phyloP scores from a whole-genome alignment of 176 grass and related monocot genomes.

The Microstegium vimineum region DNA sequence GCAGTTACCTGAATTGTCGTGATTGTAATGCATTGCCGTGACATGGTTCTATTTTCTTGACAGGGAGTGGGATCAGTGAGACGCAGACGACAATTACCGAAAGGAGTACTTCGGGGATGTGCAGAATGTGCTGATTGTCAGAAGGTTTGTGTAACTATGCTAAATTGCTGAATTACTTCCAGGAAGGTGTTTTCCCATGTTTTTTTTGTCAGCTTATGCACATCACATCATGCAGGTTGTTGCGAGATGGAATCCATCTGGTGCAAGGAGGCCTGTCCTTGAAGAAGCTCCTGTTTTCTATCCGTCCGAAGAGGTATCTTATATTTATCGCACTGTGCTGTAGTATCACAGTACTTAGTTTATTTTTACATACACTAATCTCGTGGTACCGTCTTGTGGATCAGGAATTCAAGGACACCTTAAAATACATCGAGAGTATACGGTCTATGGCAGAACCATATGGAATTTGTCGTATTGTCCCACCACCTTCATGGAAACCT shows the following conservation, averaged over 20 bases:
- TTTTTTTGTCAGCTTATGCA: constrained; percentile 15
- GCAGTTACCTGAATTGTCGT: background rate
- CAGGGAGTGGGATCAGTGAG: constrained; percentile 43
- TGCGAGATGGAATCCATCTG: constrained; percentile 75
- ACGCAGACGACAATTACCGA: constrained; percentile 51
- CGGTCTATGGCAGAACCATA: constrained; percentile 58
- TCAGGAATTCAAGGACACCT: constrained; percentile 83
- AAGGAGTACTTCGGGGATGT: constrained; percentile 91
- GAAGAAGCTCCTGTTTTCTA: constrained; percentile 80
- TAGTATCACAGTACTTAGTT: background rate
- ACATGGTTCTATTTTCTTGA: constrained; percentile 6
- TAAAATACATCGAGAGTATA: constrained; percentile 87
- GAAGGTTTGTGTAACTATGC: constrained; percentile 41
- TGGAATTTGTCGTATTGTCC: constrained; percentile 95
- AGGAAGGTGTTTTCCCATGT: background rate
- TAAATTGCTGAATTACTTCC: background rate
- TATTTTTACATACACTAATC: background rate
- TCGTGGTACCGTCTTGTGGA: constrained; percentile 16
- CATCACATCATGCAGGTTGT: constrained; percentile 47
- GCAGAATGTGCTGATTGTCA: constrained; percentile 62
- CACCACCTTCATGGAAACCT: constrained; percentile 82
- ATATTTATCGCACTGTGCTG: background rate
- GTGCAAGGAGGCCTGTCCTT: constrained; percentile 55
- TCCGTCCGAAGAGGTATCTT: constrained; percentile 89
- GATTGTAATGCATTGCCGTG: constrained; percentile 18